Conservation (phyloP, 768 basidiomycete genomes). For the Russula foetens region DNA sequence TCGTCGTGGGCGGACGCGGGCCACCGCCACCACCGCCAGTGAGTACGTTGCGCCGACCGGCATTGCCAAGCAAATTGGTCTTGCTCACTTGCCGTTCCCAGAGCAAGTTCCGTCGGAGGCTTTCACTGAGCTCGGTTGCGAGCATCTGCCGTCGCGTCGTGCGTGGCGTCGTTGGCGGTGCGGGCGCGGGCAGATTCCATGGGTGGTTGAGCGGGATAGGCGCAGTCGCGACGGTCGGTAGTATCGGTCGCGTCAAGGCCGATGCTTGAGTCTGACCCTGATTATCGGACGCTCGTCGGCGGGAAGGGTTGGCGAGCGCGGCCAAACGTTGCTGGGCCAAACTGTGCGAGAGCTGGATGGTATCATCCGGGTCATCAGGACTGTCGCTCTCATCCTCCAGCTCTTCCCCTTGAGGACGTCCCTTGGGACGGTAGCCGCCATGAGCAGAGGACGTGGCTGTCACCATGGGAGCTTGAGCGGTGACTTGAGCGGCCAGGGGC, state of each 20-base stretch:
- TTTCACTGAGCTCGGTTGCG: slow-evolving; percentile 78
- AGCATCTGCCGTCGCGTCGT: slow-evolving; percentile 83
- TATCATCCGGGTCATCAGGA: slow-evolving; percentile 43
- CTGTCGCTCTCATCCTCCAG: slow-evolving; percentile 55
- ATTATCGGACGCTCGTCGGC: slow-evolving; percentile 34
- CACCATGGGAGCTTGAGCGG: slow-evolving; percentile 27
- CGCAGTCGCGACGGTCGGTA: slow-evolving; percentile 34
- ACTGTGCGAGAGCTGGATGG: slow-evolving; percentile 53
- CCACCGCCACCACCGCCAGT: slow-evolving; percentile 23
- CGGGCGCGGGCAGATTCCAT: slow-evolving; percentile 62
- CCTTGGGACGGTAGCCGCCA: slow-evolving; percentile 53
- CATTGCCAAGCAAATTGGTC: slow-evolving; percentile 36
- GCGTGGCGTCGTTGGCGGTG: slow-evolving; percentile 69
- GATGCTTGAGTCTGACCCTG: slow-evolving; percentile 15
- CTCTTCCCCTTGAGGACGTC: slow-evolving; percentile 55
- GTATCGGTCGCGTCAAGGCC: slow-evolving; percentile 17
- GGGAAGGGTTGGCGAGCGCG: slow-evolving; percentile 37
- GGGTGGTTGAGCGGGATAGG: slow-evolving; percentile 58
- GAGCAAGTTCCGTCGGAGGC: slow-evolving; percentile 67
- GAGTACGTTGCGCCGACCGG: slow-evolving; percentile 24
- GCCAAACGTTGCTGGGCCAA: slow-evolving; percentile 62
- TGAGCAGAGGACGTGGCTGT: neutral
- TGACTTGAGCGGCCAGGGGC: slow-evolving; percentile 48
- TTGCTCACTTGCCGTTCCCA: slow-evolving; percentile 71
- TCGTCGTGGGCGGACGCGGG: slow-evolving; percentile 30